phyloP scores from a whole-genome alignment of 2,329 filamentous ascomycete species.

The Fusarium torreyae region DNA sequence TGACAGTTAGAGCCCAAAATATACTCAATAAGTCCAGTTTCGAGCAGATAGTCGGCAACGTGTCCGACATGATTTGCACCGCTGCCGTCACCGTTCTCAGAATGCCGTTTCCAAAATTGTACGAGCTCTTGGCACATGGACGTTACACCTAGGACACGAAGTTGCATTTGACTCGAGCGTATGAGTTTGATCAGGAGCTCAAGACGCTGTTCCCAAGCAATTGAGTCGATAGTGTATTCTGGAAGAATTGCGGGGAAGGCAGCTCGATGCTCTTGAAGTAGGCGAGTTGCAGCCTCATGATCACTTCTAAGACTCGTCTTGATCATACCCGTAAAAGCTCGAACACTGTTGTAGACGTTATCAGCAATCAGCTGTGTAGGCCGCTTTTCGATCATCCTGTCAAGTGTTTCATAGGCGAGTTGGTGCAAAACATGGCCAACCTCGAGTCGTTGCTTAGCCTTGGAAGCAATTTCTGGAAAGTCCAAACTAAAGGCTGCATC shows the following conservation, averaged over 20 bases:
- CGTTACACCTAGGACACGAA: conserved; percentile 85
- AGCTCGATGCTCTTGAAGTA: conserved; percentile 46
- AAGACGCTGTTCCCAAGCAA: conserved; percentile 79
- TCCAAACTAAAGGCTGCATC: conserved; percentile 49
- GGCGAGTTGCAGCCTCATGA: conserved; percentile 54
- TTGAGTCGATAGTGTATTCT: conserved; percentile 63
- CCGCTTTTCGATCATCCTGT: conserved; percentile 68
- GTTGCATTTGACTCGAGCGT: conserved; percentile 89
- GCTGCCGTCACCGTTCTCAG: conserved; percentile 61
- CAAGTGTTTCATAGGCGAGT: conserved; percentile 60
- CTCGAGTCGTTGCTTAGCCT: conserved; percentile 55
- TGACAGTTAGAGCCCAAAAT: conserved; percentile 93
- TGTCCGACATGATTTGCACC: conserved; percentile 71
- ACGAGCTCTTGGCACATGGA: conserved; percentile 81
- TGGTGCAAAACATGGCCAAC: conserved; percentile 62
- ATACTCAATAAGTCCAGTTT: conserved; percentile 84
- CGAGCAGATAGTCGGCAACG: conserved; percentile 77
- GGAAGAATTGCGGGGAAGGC: conserved; percentile 57
- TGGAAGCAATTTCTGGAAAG: conserved; percentile 37
- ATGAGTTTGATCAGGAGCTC: conserved; percentile 79
- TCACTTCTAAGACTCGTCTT: conserved; percentile 58
- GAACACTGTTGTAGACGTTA: conserved; percentile 57
- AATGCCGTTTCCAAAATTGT: conserved; percentile 72
- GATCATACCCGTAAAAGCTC: conserved; percentile 62
- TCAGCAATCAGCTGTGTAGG: conserved; percentile 67